These are phyloP conservation scores for Brassica carinata DNA, from an alignment of 345 rosid species.

Conservation along the genomic window DNA sequence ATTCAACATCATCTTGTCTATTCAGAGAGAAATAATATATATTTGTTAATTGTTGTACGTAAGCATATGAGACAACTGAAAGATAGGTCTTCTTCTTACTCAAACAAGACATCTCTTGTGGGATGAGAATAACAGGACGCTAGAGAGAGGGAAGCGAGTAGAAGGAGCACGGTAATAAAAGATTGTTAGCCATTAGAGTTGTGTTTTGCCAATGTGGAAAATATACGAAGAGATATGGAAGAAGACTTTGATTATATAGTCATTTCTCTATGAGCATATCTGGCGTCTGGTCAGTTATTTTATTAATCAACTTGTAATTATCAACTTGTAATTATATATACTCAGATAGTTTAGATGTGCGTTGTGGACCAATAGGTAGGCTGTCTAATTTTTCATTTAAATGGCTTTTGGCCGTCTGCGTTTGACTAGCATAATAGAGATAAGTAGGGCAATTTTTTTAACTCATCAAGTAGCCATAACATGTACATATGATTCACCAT, in stretches of 20 bases:
- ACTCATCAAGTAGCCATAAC: neutral
- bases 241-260: neutral
- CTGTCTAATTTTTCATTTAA: neutral
- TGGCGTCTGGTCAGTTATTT: neutral
- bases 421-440: neutral
- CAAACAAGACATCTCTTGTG: slow-evolving; percentile 5
- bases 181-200: slow-evolving; percentile 23
- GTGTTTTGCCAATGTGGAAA: slow-evolving; percentile 19
- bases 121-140: neutral
- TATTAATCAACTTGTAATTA: slow-evolving; percentile 2
- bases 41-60: neutral
- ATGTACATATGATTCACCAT: no score
- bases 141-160: slow-evolving; percentile 5
- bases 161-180: slow-evolving; percentile 14
- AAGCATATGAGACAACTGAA: neutral
- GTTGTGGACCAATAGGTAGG: neutral
- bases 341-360: neutral
- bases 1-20: slow-evolving; percentile 27
- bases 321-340: slow-evolving; percentile 1
- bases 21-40: neutral
- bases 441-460: neutral
- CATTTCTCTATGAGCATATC: neutral
- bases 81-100: slow-evolving; percentile 17
- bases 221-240: neutral
- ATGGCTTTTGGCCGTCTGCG: neutral